These are phyloP conservation scores for Carex scoparia DNA, from an alignment of 176 grass and related monocot species.

Conservation along the genomic window DNA sequence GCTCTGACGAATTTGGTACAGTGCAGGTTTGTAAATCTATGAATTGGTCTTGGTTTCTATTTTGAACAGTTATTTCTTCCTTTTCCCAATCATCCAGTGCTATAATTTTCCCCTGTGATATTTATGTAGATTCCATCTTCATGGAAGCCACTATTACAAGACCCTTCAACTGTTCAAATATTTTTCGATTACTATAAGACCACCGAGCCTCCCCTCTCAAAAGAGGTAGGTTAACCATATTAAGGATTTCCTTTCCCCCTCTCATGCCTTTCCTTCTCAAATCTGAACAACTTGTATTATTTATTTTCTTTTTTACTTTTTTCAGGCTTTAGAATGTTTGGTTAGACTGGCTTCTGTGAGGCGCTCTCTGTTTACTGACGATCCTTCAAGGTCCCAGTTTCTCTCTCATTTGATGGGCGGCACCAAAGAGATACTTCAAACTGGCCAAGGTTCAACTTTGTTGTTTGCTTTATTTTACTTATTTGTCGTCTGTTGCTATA, in stretches of 20 bases:
- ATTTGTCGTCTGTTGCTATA: not conserved
- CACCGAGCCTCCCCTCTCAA: slow-evolving; percentile 68
- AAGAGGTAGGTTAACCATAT: slow-evolving; percentile 59
- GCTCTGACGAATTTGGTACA: slow-evolving; percentile 98
- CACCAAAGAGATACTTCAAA: slow-evolving; percentile 98
- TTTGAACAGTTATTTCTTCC: not conserved
- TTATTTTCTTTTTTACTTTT: slow-evolving; percentile 23
- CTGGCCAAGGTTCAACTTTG: slow-evolving; percentile 69
- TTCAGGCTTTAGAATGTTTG: slow-evolving; percentile 93
- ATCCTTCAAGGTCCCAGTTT: slow-evolving; percentile 68
- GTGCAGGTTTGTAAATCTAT: slow-evolving; percentile 62
- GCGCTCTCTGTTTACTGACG: slow-evolving; percentile 89
- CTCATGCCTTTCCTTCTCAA: not conserved
- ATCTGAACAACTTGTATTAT: not conserved
- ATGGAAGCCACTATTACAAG: slow-evolving; percentile 89
- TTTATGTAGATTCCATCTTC: slow-evolving; percentile 85
- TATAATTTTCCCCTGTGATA: not conserved
- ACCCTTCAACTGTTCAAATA: slow-evolving; percentile 87
- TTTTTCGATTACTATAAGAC: slow-evolving; percentile 97
- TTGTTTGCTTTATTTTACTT: not conserved
- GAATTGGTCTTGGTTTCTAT: slow-evolving; percentile 22
- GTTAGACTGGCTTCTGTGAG: slow-evolving; percentile 95
- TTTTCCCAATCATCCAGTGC: not conserved
- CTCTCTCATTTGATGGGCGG: slow-evolving; percentile 90
- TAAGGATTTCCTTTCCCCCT: not conserved